phyloP scores from a whole-genome alignment of 202 grass and related monocot genomes.

The Hordeum pubiflorum region DNA sequence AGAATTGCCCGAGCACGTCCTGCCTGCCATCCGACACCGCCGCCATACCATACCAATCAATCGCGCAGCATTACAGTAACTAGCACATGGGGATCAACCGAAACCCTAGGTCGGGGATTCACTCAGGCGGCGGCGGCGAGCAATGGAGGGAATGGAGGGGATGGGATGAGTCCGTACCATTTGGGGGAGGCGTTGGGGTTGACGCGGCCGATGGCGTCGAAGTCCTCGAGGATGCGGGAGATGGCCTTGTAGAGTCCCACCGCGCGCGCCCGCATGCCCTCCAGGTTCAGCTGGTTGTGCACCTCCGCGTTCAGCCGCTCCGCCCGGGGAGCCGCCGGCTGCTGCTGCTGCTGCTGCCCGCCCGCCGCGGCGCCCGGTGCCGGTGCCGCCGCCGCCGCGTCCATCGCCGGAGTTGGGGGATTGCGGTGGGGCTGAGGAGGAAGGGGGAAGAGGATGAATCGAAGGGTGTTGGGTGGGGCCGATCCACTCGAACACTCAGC shows the following conservation, averaged over 20 bases:
- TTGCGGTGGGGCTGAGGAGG: neutral
- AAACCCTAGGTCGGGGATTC: constrained; percentile 30
- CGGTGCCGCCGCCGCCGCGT: constrained; percentile 18
- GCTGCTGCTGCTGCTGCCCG: constrained; percentile 15
- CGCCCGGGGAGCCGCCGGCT: constrained; percentile 16
- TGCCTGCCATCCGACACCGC: constrained; percentile 31
- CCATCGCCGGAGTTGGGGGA: constrained; percentile 35
- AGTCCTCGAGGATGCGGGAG: constrained; percentile 87
- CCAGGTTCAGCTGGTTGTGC: constrained; percentile 79
- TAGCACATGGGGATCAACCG: neutral
- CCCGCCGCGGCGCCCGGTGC: neutral
- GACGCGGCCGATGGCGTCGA: constrained; percentile 56
- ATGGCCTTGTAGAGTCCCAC: constrained; percentile 75
- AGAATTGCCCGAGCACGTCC: constrained; percentile 90
- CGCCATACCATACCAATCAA: neutral
- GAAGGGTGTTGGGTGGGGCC: neutral
- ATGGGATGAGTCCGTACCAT: constrained; percentile 31
- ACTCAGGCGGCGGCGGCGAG: neutral
- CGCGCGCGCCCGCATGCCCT: constrained; percentile 73
- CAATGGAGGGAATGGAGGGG: neutral
- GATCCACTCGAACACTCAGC: neutral
- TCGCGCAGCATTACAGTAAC: neutral
- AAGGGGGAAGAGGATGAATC: neutral
- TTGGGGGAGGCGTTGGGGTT: constrained; percentile 49
- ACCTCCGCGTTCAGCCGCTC: constrained; percentile 67